Evolutionary conservation across 164 flowering plant genomes (phyloP).

Genomic region (Paratinospora sagittata): DNA sequence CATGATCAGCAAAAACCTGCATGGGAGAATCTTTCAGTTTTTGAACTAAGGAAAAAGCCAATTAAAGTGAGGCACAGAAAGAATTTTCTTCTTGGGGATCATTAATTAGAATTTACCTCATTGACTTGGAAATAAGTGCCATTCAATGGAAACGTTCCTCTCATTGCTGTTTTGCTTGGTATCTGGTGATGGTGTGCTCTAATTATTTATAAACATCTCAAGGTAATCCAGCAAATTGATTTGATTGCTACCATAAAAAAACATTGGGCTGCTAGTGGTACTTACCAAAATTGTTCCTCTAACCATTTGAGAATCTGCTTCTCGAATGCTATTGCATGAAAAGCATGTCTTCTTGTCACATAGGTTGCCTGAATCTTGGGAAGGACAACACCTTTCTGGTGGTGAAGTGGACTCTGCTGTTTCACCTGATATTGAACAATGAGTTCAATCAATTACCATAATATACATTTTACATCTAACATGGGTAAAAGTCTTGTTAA

Average conservation of each 20-base stretch:
- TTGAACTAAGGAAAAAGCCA: neutral
- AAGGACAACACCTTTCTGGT: constrained; percentile 46
- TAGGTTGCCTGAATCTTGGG: constrained; percentile 36
- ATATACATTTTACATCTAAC: neutral
- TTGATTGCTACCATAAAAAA: too few species aligned
- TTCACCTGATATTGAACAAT: constrained; percentile 55
- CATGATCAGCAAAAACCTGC: constrained; percentile 97
- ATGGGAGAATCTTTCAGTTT: constrained; percentile 4
- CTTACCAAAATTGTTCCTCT: constrained; percentile 82
- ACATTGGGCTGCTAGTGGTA: too few species aligned
- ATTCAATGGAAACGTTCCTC: constrained; percentile 91
- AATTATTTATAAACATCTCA: constrained; percentile 6
- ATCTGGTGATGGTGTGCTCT: constrained; percentile 42
- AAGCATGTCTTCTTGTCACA: constrained; percentile 58
- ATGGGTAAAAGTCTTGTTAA: too few species aligned
- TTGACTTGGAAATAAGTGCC: constrained; percentile 99
- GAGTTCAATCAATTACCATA: neutral
- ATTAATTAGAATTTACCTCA: constrained; percentile 50
- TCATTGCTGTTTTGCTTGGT: constrained; percentile 89
- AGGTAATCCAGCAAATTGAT: too few species aligned
- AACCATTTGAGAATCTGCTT: constrained; percentile 58
- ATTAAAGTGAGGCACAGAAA: neutral
- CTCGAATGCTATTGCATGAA: constrained; percentile 65
- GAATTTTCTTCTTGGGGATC: neutral
- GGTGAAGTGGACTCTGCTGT: constrained; percentile 71